Conservation (phyloP, 2,329 filamentous ascomycete species). For the Orbilia quercus region DNA sequence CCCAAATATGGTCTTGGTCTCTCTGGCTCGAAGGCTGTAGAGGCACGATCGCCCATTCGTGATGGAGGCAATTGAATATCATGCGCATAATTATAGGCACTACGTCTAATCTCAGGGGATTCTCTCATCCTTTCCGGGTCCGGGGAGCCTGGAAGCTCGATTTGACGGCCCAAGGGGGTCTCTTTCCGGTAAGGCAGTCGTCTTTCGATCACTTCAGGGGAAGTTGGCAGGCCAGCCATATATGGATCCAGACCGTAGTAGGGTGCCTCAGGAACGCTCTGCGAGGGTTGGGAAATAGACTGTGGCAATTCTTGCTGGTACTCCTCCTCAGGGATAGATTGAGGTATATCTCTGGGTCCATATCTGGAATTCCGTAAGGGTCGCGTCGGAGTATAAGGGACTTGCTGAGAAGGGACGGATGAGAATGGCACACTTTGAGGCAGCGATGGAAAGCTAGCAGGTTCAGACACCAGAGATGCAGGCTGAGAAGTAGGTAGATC, state of each 20-base stretch:
- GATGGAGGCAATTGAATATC: conserved; percentile 54
- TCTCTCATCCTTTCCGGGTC: conserved; percentile 43
- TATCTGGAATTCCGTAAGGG: conserved; percentile 27
- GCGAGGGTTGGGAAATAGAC: conserved; percentile 36
- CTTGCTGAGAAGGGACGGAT: conserved; percentile 17
- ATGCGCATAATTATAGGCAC: conserved; percentile 24
- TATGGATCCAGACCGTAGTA: conserved; percentile 34
- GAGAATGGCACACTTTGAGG: conserved; percentile 37
- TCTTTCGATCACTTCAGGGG: conserved; percentile 30
- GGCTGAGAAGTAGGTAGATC: conserved; percentile 28
- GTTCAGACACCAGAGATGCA: conserved; percentile 26
- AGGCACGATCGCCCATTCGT: conserved; percentile 41
- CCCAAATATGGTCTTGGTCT: conserved; percentile 11
- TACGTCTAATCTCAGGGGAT: conserved; percentile 44
- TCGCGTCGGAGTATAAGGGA: conserved; percentile 7
- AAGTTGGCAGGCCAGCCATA: conserved; percentile 32
- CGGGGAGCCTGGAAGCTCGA: conserved; percentile 49
- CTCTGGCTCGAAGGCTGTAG: conserved; percentile 36
- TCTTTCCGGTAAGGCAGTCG: conserved; percentile 42
- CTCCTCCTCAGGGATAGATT: conserved; percentile 16
- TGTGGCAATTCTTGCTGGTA: conserved; percentile 13
- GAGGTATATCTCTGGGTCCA: conserved; percentile 19
- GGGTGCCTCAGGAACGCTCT: conserved; percentile 24
- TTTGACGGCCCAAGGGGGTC: conserved; percentile 44
- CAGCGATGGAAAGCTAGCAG: conserved; percentile 37